Evolutionary conservation across 352 stramenopile species (phyloP), one percentile per base, ranked within the genome.

Genomic region (Phytopythium sindhum): DNA sequence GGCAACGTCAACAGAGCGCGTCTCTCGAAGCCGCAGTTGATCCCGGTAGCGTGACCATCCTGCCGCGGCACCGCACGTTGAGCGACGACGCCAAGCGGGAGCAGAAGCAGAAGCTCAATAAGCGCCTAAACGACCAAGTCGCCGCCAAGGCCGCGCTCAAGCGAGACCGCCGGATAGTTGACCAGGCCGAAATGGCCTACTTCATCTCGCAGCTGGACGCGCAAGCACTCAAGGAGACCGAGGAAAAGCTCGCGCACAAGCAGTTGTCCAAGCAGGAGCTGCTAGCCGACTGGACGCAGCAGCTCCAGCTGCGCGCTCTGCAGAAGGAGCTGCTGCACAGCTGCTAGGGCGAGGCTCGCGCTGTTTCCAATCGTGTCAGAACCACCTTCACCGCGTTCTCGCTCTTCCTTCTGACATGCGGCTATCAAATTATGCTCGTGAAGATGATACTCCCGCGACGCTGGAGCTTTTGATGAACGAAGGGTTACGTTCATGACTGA

Each of bases 101-200:
- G 5, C 63, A 74, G 41, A 88, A 90, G 65, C 45, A 72, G 33
- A 80, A 74, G 54, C 65, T 90, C 9, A 73, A 72, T 39, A 63
- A 69, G 33, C 69, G 72, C 4, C 67, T 90, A 52, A 69, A 77
- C 45, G 70, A 76, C 21, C 81, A 90, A 44, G 78, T 87, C 19
- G 59, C 71, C 2, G 63, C 72, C n/a, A 84, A 83, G 48, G 67
- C 70, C 24, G 65, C 68, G 47, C 69, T 86, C 4, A 65, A 66
- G 23, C 69, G 72, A 59, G 70, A 88, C 42, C 61, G 57, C 12
- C 66, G 66, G 19, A 63, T 61, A 8, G 51, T 90, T 23, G 81
- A 90, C 44, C 77, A 84, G 31, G 75, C 77, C n/a, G 80, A 89
- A 33, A 74, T 73, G 33, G 77, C 75, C 29, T 87, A 80, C 57